These are phyloP conservation scores for Podospora fimiseda DNA, from an alignment of 495 filamentous ascomycete species.

Conservation along the genomic window DNA sequence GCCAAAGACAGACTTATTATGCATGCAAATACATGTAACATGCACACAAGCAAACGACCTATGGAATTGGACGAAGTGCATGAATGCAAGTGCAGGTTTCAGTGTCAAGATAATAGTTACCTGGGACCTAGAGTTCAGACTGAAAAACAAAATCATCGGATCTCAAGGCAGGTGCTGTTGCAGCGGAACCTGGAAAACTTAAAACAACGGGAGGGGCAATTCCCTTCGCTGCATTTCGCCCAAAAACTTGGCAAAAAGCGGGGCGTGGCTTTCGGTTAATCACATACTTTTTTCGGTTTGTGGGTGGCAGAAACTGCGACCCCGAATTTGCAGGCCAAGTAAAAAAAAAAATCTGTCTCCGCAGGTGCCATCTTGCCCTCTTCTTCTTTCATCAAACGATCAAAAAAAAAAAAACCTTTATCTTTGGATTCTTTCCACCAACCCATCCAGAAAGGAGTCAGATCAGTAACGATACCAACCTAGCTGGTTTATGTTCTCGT, in stretches of 20 bases:
- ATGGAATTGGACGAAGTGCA: too few relatives aligned
- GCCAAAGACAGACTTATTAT: too few relatives aligned
- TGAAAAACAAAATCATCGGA: too few relatives aligned
- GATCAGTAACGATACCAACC: constrained; percentile 27
- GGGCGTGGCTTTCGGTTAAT: constrained; percentile 11
- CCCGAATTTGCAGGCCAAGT: background rate
- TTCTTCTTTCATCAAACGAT: constrained; percentile 23
- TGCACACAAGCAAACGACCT: too few relatives aligned
- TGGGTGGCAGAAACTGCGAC: constrained; percentile 3
- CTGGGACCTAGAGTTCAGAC: too few relatives aligned
- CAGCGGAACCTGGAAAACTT: background rate
- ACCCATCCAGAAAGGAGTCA: constrained; percentile 27
- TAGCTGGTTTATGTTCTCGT: constrained; percentile 26
- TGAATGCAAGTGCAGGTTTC: too few relatives aligned
- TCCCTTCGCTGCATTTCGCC: too few relatives aligned
- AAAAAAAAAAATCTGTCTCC: constrained; percentile 30
- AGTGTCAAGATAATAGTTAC: too few relatives aligned
- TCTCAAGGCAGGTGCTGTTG: background rate
- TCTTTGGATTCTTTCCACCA: constrained; percentile 23
- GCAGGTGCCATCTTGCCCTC: constrained; percentile 22
- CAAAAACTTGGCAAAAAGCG: background rate
- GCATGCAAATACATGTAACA: too few relatives aligned
- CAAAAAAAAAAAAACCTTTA: constrained; percentile 23
- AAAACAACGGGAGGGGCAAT: background rate
- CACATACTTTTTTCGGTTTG: constrained; percentile 12